Evolutionary conservation across 2,329 filamentous ascomycete genomes (phyloP).

Genomic region (Biscogniauxia mediterranea): DNA sequence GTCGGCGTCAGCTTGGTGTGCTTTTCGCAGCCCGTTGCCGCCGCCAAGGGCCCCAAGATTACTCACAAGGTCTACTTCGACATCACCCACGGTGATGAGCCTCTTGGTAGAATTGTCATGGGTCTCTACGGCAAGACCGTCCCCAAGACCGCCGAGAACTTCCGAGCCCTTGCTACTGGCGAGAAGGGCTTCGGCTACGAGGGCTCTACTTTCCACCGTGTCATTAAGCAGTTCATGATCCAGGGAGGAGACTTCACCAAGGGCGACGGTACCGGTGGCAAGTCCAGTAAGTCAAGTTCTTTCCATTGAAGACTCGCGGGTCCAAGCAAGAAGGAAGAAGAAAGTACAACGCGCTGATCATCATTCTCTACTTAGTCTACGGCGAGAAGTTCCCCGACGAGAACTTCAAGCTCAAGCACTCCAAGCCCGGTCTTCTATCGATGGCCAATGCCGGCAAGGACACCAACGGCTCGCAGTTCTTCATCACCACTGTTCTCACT

Average conservation of each 20-base stretch:
- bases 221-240: slow-evolving; percentile 91
- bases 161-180: slow-evolving; percentile 77
- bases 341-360: slow-evolving; percentile 12
- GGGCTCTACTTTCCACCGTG: slow-evolving; percentile 81
- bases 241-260: slow-evolving; percentile 88
- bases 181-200: slow-evolving; percentile 85
- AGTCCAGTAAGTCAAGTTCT: slow-evolving; percentile 63
- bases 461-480: slow-evolving; percentile 88
- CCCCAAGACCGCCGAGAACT: slow-evolving; percentile 72
- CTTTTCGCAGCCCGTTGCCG: slow-evolving; percentile 72
- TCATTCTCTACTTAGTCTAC: slow-evolving; percentile 58
- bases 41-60: slow-evolving; percentile 87
- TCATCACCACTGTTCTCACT: slow-evolving; percentile 82
- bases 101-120: slow-evolving; percentile 72
- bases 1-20: slow-evolving; percentile 72
- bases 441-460: slow-evolving; percentile 85
- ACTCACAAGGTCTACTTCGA: slow-evolving; percentile 94
- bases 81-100: slow-evolving; percentile 72
- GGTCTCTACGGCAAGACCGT: slow-evolving; percentile 87
- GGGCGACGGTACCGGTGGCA: slow-evolving; percentile 78
- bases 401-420: slow-evolving; percentile 95
- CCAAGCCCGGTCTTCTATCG: slow-evolving; percentile 77
- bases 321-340: background rate
- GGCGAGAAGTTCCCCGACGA: slow-evolving; percentile 81
- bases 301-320: background rate